phyloP scores from a whole-genome alignment of 371 early-diverging fungal genomes.

The Dichotomocladium elegans region DNA sequence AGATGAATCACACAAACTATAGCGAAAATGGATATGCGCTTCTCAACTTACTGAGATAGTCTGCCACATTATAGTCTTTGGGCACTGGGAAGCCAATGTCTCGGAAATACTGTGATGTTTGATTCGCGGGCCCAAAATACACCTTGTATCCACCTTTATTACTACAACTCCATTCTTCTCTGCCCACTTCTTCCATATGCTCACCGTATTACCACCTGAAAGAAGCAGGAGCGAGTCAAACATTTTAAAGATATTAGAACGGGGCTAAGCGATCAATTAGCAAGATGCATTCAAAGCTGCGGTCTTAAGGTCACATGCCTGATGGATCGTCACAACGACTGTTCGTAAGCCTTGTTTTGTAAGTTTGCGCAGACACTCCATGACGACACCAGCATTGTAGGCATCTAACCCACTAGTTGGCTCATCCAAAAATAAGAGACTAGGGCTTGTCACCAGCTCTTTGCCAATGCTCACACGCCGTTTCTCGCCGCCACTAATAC shows the following conservation, averaged over 20 bases:
- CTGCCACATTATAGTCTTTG: slow-evolving; percentile 78
- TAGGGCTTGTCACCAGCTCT: slow-evolving; percentile 81
- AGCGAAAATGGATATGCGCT: not conserved
- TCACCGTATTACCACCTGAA: slow-evolving; percentile 62
- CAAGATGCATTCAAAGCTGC: not conserved
- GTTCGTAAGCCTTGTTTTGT: slow-evolving; percentile 64
- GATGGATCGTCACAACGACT: slow-evolving; percentile 81
- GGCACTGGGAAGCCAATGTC: slow-evolving; percentile 68
- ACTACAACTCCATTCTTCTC: no score
- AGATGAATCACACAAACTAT: not conserved
- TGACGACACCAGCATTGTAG: slow-evolving; percentile 76
- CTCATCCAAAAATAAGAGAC: slow-evolving; percentile 84
- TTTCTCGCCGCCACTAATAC: slow-evolving; percentile 94
- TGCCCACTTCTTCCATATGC: not conserved
- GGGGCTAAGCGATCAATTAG: slow-evolving; percentile 54
- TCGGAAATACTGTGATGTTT: slow-evolving; percentile 47
- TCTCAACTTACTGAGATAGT: slow-evolving; percentile 51
- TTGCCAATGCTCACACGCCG: slow-evolving; percentile 91
- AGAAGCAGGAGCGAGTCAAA: slow-evolving; percentile 80
- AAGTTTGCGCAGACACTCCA: slow-evolving; percentile 65
- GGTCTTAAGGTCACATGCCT: slow-evolving; percentile 4
- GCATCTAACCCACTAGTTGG: slow-evolving; percentile 92
- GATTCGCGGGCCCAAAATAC: slow-evolving; percentile 58
- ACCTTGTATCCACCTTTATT: no score
- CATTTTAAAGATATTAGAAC: slow-evolving; percentile 74